Evolutionary conservation across 2,329 filamentous ascomycete species (phyloP).

Genomic region (Pseudocercospora musae): DNA sequence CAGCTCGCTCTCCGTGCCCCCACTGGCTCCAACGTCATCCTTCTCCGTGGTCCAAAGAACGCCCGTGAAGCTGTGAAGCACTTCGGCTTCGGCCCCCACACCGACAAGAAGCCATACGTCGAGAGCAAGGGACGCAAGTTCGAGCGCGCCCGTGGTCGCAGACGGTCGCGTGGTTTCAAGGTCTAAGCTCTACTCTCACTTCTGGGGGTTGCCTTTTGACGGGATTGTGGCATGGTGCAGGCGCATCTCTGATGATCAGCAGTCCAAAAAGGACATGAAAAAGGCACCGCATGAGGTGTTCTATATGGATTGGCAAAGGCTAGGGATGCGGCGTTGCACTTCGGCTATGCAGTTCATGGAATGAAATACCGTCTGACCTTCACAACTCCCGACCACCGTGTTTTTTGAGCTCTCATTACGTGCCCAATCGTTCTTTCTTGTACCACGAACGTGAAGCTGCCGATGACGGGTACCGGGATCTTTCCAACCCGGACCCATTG

Average conservation of each 20-base stretch:
- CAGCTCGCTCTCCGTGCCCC: slow-evolving; percentile 94
- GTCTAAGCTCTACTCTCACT: slow-evolving; percentile 62
- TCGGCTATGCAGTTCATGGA: slow-evolving; percentile 22
- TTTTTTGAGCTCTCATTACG: background rate
- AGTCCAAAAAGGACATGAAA: slow-evolving; percentile 15
- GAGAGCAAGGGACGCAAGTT: slow-evolving; percentile 99
- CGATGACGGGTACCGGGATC: slow-evolving; percentile 3
- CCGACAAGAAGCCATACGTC: slow-evolving; percentile 97
- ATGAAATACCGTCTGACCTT: slow-evolving; percentile 20
- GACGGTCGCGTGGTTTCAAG: slow-evolving; percentile 99
- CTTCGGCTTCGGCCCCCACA: slow-evolving; percentile 98
- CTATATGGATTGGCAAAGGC: slow-evolving; percentile 12
- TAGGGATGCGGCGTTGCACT: slow-evolving; percentile 12
- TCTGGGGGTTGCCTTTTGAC: slow-evolving; percentile 10
- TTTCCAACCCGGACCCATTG: slow-evolving; percentile 1
- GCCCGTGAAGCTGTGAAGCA: slow-evolving; percentile 97
- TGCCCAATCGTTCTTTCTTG: slow-evolving; percentile 2
- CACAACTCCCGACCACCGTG: background rate
- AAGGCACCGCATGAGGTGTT: slow-evolving; percentile 1
- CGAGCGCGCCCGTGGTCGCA: slow-evolving; percentile 97
- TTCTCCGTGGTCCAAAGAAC: slow-evolving; percentile 98
- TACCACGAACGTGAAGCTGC: background rate
- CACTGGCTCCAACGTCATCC: slow-evolving; percentile 93
- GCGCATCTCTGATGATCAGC: slow-evolving; percentile 15
- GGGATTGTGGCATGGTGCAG: slow-evolving; percentile 15